Evolutionary conservation across 345 rosid species (phyloP).

Genomic region (Chamaenerion angustifolium): DNA sequence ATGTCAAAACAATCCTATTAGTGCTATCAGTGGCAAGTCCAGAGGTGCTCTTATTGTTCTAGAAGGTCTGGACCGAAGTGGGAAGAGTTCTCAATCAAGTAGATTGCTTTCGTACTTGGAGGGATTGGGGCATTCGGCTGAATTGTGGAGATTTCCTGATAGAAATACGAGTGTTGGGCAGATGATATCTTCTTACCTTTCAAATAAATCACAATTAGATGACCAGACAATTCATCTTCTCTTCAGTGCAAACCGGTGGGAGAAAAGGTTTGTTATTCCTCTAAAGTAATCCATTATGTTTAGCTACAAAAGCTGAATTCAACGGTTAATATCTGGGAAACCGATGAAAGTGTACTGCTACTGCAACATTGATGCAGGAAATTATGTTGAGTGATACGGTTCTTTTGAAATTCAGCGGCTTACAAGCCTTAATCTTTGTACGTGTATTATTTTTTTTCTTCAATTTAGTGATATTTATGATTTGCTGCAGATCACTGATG

Average conservation of each 20-base stretch:
- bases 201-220: slow-evolving; percentile 59
- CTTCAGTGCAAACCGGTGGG: slow-evolving; percentile 90
- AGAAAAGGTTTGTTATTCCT: slow-evolving; percentile 39
- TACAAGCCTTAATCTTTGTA: neutral
- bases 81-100: slow-evolving; percentile 61
- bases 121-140: slow-evolving; percentile 46
- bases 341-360: too few species aligned
- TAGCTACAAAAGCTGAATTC: too few species aligned
- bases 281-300: too few species aligned
- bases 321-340: too few species aligned
- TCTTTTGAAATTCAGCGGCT: too few species aligned
- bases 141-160: slow-evolving; percentile 76
- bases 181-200: slow-evolving; percentile 74
- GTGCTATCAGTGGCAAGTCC: slow-evolving; percentile 14
- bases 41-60: slow-evolving; percentile 82
- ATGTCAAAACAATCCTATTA: slow-evolving; percentile 9
- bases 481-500: slow-evolving; percentile 66
- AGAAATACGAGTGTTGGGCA: slow-evolving; percentile 67
- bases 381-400: too few species aligned
- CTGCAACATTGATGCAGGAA: too few species aligned
- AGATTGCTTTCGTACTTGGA: slow-evolving; percentile 54
- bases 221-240: slow-evolving; percentile 82
- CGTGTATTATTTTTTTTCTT: neutral
- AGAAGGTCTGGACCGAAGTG: slow-evolving; percentile 87
- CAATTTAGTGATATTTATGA: neutral